Conservation (phyloP, 1,139 yeast genomes). For the Kodamaea derodonti region DNA sequence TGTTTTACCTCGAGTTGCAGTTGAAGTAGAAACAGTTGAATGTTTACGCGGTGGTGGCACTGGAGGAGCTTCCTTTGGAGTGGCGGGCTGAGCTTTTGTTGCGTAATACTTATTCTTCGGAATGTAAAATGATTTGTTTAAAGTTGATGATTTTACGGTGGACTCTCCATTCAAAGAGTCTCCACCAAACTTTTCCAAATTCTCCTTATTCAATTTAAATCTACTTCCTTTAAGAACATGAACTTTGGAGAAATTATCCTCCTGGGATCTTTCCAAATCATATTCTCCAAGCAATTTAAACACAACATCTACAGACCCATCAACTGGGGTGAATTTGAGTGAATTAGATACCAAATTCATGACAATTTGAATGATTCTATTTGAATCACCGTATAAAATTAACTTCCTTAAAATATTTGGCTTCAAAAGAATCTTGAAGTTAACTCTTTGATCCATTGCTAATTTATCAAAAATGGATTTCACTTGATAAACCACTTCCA, state of each 20-base stretch:
- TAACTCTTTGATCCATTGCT: slow-evolving; percentile 74
- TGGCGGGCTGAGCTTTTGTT: slow-evolving; percentile 1
- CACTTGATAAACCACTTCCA: slow-evolving; percentile 78
- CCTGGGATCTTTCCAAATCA: slow-evolving; percentile 45
- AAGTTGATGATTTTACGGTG: neutral
- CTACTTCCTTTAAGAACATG: slow-evolving; percentile 14
- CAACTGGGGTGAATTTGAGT: slow-evolving; percentile 82
- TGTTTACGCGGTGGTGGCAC: neutral
- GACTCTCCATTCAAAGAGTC: neutral
- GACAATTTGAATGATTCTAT: slow-evolving; percentile 80
- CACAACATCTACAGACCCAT: slow-evolving; percentile 72
- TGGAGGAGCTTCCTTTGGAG: neutral
- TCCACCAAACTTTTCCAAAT: neutral
- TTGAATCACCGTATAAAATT: slow-evolving; percentile 78
- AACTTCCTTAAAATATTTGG: slow-evolving; percentile 63
- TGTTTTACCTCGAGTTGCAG: neutral
- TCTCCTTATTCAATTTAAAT: neutral
- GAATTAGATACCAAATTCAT: slow-evolving; percentile 87
- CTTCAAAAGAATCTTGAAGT: slow-evolving; percentile 49
- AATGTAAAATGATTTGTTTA: neutral
- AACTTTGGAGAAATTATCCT: slow-evolving; percentile 26
- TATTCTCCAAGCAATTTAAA: slow-evolving; percentile 69
- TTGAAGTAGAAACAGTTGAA: neutral
- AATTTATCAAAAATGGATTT: slow-evolving; percentile 84
- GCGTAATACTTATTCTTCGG: slow-evolving; percentile 1